Base-by-base conservation (phyloP, 2,329 filamentous ascomycete genomes). In the Colletotrichum simmondsii region DNA sequence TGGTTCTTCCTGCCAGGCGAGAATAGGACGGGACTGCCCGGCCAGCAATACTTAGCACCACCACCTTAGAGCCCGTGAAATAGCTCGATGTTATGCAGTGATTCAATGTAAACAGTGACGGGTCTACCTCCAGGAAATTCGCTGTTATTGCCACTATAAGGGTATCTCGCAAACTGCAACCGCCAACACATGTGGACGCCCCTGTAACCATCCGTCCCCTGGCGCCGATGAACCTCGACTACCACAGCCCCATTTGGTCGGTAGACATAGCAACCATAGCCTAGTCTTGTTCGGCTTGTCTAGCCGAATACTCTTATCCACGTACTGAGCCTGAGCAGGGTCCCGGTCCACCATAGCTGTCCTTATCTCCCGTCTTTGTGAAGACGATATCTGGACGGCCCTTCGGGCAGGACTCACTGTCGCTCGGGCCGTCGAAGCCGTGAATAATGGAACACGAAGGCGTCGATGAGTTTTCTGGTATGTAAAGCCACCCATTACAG, bases 401-500 rank as follows among this genome's bases (percentile, higher is more conserved):
- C 6, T 66, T 65, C 12, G 75, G 74, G 24, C 75, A 76, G 14
- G 59, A 8, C 6, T 61, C 49, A 32, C 65, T 57, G 11, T 37
- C 46, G 16, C 67, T 65, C 2, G 71, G 65, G 16, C 75, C 75
- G 22, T 49, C 4, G 56, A 71, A 75, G 22, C 73, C 73, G 30
- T 65, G 30, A 14, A 76, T 75, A 19, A 75, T 54, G 62, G 70
- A 75, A 68, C 75, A 76, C 2, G 59, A 28, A 2, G 74, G 75
- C 1, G 59, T 70, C 4, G 59, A 56, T 11, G 30, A 61, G 28
- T 61, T 62, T 2, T 26, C 28, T 3, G 62, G 52, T 54, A 73
- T 61, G 49, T 68, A 76, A 7, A 76, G 30, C 75, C 75, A 76
- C 12, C 70, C 75, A 32, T 76, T 76, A 54, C 75, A 76, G 12